phyloP scores from a whole-genome alignment of 176 grass and related monocot species.

The bread wheat (Triticum aestivum) region DNA sequence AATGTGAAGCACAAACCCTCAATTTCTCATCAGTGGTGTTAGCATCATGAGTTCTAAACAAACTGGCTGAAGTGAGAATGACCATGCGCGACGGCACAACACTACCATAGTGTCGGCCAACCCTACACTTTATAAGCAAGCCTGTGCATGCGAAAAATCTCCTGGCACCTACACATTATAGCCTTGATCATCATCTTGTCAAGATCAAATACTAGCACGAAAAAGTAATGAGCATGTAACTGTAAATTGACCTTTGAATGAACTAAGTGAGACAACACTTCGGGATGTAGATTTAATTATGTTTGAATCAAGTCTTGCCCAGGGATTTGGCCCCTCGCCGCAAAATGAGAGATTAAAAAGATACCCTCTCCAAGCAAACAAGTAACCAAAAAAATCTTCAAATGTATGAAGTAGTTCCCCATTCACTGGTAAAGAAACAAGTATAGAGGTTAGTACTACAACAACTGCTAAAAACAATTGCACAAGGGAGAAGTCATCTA shows the following conservation, averaged over 20 bases:
- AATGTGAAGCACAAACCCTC: background rate
- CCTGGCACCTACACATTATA: background rate
- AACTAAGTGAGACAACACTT: constrained; percentile 24
- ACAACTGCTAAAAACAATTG: background rate
- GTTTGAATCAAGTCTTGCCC: background rate
- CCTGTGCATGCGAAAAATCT: constrained; percentile 31
- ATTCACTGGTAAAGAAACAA: constrained; percentile 25
- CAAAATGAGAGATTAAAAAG: background rate
- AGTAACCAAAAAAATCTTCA: constrained; percentile 31
- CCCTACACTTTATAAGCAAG: constrained; percentile 29
- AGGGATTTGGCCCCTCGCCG: background rate
- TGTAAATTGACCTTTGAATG: constrained; percentile 18
- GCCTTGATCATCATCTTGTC: background rate
- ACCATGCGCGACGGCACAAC: background rate
- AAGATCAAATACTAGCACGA: background rate
- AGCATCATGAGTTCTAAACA: background rate
- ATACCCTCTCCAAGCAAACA: background rate
- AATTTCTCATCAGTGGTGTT: background rate
- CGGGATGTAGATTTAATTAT: background rate
- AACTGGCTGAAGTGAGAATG: constrained; percentile 34
- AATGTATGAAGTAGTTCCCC: background rate
- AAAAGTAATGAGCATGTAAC: background rate
- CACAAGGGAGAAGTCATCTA: background rate
- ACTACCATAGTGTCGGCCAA: background rate
- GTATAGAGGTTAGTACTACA: background rate